A percentile compares a stretch with the other conserved stretches of the same genome.
Evolutionary conservation across 495 filamentous ascomycete genomes (phyloP).

Genomic region (Xylaria scruposa): DNA sequence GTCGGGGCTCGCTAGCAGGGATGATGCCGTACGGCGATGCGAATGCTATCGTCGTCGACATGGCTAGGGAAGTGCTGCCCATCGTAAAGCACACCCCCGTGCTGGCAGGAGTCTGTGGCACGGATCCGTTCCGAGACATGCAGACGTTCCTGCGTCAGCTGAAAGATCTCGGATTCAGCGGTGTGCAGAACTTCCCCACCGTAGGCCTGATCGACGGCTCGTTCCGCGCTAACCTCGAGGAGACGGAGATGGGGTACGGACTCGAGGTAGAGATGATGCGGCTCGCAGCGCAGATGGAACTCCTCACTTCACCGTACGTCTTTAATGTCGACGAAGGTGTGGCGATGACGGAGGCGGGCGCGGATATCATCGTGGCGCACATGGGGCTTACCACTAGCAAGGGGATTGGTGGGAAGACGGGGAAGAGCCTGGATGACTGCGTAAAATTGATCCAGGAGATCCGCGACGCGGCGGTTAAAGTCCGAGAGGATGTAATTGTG

Average conservation of each 20-base stretch:
- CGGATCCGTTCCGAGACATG: constrained; percentile 69
- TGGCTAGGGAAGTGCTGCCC: constrained; percentile 68
- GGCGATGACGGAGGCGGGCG: constrained; percentile 67
- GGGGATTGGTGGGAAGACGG: constrained; percentile 65
- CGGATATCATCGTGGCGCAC: constrained; percentile 73
- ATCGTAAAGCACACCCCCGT: constrained; percentile 66
- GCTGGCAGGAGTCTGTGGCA: constrained; percentile 70
- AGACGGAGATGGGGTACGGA: constrained; percentile 72
- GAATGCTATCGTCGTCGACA: constrained; percentile 71
- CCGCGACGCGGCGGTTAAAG: constrained; percentile 60
- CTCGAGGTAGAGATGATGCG: constrained; percentile 70
- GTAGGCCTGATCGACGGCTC: constrained; percentile 73
- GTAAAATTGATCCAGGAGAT: constrained; percentile 66
- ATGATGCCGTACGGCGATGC: constrained; percentile 77
- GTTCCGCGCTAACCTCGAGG: constrained; percentile 70
- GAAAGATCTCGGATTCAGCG: constrained; percentile 64
- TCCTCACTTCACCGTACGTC: constrained; percentile 73
- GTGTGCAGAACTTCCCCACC: constrained; percentile 77
- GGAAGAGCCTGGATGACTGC: constrained; percentile 67
- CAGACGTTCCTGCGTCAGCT: constrained; percentile 63
- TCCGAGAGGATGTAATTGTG: constrained; percentile 66
- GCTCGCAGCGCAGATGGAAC: constrained; percentile 59
- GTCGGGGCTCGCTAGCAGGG: constrained; percentile 70
- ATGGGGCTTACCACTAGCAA: constrained; percentile 72
- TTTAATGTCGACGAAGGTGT: constrained; percentile 65